A percentile compares a stretch with the other conserved stretches of the same genome.
Conservation (phyloP, 176 grass and related monocot genomes). For the Alopecurus myosuroides region DNA sequence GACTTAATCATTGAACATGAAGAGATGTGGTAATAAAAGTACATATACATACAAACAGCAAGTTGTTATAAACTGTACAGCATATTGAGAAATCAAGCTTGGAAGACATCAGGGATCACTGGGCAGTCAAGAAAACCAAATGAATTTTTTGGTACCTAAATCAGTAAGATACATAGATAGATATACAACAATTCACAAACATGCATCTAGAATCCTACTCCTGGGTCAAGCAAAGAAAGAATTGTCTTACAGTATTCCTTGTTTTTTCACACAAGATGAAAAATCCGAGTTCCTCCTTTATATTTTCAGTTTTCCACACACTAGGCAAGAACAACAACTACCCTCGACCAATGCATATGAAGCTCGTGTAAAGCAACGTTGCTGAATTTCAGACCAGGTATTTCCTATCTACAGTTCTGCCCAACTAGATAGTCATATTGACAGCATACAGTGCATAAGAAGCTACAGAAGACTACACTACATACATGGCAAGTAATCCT, state of each 20-base stretch:
- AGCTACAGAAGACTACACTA: background rate
- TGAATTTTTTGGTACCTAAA: background rate
- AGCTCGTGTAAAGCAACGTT: background rate
- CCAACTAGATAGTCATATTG: background rate
- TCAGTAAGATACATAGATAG: background rate
- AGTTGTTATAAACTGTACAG: background rate
- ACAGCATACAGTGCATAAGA: background rate
- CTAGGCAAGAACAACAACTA: background rate
- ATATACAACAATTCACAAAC: background rate
- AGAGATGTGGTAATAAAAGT: conserved; percentile 1
- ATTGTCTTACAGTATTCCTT: background rate
- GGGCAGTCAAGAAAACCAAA: background rate
- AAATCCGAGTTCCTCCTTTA: background rate
- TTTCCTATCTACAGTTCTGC: background rate
- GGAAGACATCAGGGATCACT: background rate
- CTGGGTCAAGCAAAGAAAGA: background rate
- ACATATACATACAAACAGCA: background rate
- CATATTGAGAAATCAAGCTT: background rate
- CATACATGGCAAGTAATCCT: background rate
- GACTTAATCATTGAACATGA: background rate
- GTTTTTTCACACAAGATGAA: background rate
- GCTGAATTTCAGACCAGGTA: background rate
- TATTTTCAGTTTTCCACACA: background rate
- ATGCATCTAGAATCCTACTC: background rate
- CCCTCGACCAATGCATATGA: background rate